phyloP scores from a whole-genome alignment of 805 yeast species.

The Nakazawaea sp. region DNA sequence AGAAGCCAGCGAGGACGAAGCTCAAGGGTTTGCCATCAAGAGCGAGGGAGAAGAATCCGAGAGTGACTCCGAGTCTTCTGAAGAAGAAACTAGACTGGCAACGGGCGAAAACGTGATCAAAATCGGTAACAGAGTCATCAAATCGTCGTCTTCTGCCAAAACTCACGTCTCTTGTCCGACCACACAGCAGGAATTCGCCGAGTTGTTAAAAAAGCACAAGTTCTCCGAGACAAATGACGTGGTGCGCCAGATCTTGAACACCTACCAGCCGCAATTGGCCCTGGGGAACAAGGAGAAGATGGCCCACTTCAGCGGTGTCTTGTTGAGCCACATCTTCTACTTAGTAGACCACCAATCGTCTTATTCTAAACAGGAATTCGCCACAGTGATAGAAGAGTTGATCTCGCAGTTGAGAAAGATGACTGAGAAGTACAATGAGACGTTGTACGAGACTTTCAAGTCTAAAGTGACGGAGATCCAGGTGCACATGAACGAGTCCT shows the following conservation, averaged over 20 bases:
- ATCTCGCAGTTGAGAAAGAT: slow-evolving; percentile 44
- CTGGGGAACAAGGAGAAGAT: slow-evolving; percentile 75
- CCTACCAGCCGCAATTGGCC: slow-evolving; percentile 71
- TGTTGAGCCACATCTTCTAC: slow-evolving; percentile 56
- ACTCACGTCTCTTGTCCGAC: slow-evolving; percentile 38
- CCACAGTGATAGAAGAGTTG: slow-evolving; percentile 27
- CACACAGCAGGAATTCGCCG: slow-evolving; percentile 34
- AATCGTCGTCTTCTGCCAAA: slow-evolving; percentile 12
- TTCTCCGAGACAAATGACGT: slow-evolving; percentile 36
- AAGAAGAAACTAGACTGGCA: not conserved
- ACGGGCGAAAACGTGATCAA: slow-evolving; percentile 19
- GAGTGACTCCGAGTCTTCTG: slow-evolving; percentile 3
- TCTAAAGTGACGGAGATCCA: slow-evolving; percentile 49
- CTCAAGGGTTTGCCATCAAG: slow-evolving; percentile 34
- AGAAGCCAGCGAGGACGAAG: slow-evolving; percentile 39
- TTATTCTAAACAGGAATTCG: slow-evolving; percentile 19
- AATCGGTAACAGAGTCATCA: slow-evolving; percentile 25
- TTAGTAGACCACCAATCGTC: slow-evolving; percentile 31
- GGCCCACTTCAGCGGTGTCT: slow-evolving; percentile 52
- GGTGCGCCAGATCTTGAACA: slow-evolving; percentile 48
- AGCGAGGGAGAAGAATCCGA: slow-evolving; percentile 25
- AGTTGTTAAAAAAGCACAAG: slow-evolving; percentile 24
- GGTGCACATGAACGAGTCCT: slow-evolving; percentile 33
- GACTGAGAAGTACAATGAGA: slow-evolving; percentile 58
- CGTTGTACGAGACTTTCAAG: slow-evolving; percentile 58